phyloP scores from a whole-genome alignment of 1,139 yeast genomes.

The Candida sanyaensis region DNA sequence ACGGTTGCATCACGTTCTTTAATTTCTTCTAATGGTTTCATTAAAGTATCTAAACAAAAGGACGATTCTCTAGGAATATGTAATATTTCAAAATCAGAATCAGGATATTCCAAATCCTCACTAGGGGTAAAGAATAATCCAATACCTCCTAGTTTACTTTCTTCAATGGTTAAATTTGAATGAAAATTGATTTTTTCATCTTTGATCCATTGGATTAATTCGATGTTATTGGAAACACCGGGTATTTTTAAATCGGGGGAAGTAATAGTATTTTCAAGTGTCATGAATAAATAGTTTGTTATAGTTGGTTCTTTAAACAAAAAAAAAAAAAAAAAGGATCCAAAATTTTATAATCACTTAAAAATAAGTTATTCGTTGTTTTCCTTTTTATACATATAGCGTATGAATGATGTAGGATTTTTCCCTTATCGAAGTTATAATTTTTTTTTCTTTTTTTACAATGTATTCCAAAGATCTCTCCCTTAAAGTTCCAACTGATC shows the following conservation, averaged over 20 bases:
- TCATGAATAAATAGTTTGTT: too few relatives aligned
- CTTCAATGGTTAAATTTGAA: slow-evolving; percentile 18
- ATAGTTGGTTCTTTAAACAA: too few relatives aligned
- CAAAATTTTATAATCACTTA: too few relatives aligned
- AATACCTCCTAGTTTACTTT: slow-evolving; percentile 34
- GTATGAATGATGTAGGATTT: too few relatives aligned
- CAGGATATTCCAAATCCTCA: slow-evolving; percentile 8
- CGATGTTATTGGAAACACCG: slow-evolving; percentile 7
- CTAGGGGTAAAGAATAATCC: slow-evolving; percentile 29
- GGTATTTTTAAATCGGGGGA: slow-evolving; percentile 6
- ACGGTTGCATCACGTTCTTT: slow-evolving; percentile 15
- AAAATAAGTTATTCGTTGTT: too few relatives aligned
- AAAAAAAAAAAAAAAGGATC: too few relatives aligned
- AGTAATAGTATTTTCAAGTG: neutral
- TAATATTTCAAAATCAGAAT: slow-evolving; percentile 25
- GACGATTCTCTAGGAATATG: slow-evolving; percentile 34
- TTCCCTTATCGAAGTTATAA: too few relatives aligned
- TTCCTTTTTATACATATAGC: too few relatives aligned
- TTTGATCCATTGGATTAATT: slow-evolving; percentile 14
- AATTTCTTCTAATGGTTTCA: slow-evolving; percentile 26
- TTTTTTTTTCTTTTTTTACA: too few relatives aligned
- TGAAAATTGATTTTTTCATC: slow-evolving; percentile 10
- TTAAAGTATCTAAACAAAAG: slow-evolving; percentile 30
- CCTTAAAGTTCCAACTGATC: too few relatives aligned
- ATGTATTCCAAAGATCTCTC: too few relatives aligned